Base-by-base conservation (phyloP, 1,284 basidiomycete species). In the Moesziomyces parantarcticus region DNA sequence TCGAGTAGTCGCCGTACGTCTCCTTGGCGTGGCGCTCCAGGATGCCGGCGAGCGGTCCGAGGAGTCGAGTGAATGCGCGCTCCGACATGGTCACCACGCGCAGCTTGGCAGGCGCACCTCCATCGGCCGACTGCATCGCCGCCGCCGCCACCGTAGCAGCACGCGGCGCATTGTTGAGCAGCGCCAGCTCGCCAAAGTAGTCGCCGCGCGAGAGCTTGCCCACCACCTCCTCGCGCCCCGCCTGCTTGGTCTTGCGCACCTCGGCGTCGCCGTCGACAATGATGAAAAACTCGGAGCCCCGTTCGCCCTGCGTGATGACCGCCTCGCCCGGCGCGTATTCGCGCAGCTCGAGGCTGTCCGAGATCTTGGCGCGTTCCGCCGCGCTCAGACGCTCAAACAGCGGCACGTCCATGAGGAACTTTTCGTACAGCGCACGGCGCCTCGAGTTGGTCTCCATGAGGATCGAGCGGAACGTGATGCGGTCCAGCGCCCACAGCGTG, bases 401-500 rank as follows among this genome's bases (percentile, higher is more conserved):
- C 7, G 92, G 89, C 9, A 98, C 96, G n/a, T 92, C 92, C 32
- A 91, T 90, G 59, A 99, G 87, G 88, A 99, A 98, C 42, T 91
- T 89, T 84, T 99, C 95, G 84, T 98, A 97, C 90, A 97, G 93
- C 75, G 92, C 92, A 53, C 96, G 88, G 72, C 94, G 90, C 64
- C 92, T 88, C 49, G 70, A 61, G 64, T 80, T 82, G 47, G 78
- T 74, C 53, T 81, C 77, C 62, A 80, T 79, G 53, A 99, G 91
- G 85, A 99, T 98, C n/a, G 93, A 96, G 42, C 96, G 90, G 90
- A 99, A 99, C 1, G 95, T 98, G 78, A 97, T 93, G 55, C 96
- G 91, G 86, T 99, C 96, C 62, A 99, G 87, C 7, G 92, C 91
- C 96, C 96, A 99, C 34, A 98, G 87, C 8, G 92, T 94, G 52